Base-by-base conservation (phyloP, 140 eudicot species). In the Anethum foeniculum region DNA sequence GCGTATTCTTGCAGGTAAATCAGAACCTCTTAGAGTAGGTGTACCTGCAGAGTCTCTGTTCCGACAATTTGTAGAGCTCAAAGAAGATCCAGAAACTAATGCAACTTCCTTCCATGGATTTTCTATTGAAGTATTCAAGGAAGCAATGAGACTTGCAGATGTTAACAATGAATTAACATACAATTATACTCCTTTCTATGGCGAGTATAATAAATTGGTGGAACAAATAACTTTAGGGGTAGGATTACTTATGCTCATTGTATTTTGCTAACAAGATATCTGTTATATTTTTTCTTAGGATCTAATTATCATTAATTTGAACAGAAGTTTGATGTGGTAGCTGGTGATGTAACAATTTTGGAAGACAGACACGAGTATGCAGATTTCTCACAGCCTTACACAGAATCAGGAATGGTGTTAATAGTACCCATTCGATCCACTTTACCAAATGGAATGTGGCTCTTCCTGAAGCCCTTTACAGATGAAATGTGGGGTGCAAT, bases 261-360 rank as follows among this genome's bases (percentile, higher is more conserved):
- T 47, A 10, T 2, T 4, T 47, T 14, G 39, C 6, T 38, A 11
- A 23, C 0, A 32, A 32, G n/a, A 9, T 14, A 6, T 9, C 18
- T 68, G 44, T 4, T 34, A 68, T 3, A 1, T 68, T 32, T 21
- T 32, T 3, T 21, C 9, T 68, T 11, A 5, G 41, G 4, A 34
- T 34, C 43, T 30, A 39, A 36, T 19, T 41, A 18, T 34, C 48
- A 21, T 16, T 25, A 2, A 32, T 68, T 84, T 68, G 28, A 80
- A 78, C 82, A 88, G 91, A 5, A 8, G 0, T 85, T 74, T 34
- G 88, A 88, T 79, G 91, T 86, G 5, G 85, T 90, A 56, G 88
- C 91, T 1, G 96, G 96, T 44, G 96, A 88, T 71, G 86, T 90
- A 60, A 85, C 89, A 7, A 90, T 90, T 82, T 15, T 68, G 19